Base-by-base conservation (phyloP, 352 stramenopile species). In the Chrysophaeum taylorii region DNA sequence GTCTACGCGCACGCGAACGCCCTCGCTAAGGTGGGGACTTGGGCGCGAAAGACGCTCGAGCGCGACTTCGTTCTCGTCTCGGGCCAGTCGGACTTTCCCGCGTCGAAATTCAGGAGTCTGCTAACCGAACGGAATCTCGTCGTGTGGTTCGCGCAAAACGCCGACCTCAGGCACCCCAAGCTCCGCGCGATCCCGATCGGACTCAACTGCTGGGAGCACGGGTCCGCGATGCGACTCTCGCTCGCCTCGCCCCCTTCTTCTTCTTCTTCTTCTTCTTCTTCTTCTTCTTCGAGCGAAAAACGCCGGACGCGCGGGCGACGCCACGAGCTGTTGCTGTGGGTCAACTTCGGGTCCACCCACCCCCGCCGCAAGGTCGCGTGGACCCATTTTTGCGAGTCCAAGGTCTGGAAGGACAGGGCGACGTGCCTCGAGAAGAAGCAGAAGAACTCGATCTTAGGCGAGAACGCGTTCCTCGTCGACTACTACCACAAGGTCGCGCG, bases 311-410 rank as follows among this genome's bases (percentile, higher is more conserved):
- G n/a, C n/a, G n/a, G n/a, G n/a, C n/a, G n/a, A n/a, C n/a, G n/a
- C n/a, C 9, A 15, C 50, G 25, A 36, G 7, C 18, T 31, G 18
- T 23, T 21, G 16, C 33, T 45, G 33, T 66, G 57, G 57, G 57
- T 66, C 33, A 66, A 66, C 57, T 66, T 66, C 33, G 57, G 57
- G 33, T 45, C 41, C 35, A 66, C 57, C 33, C 57, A 66, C 57
- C 33, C 33, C 12, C 16, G 27, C 33, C 57, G 57, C 57, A 42
- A 45, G 35, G 57, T 16, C 5, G 57, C 27, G 33, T 66, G 57
- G 57, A 23, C 29, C 31, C 36, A 45, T 14, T 43, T 66, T 15
- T 66, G 57, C 57, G 57, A 36, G 57, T 33, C 33, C 9, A 42
- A n/a, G 18, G 5, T 9, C 16, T 31, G 5, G 12, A 66, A 37